These are phyloP conservation scores for Cladosporium sp. DNA, from an alignment of 2,329 filamentous ascomycete genomes.

Conservation along the genomic window DNA sequence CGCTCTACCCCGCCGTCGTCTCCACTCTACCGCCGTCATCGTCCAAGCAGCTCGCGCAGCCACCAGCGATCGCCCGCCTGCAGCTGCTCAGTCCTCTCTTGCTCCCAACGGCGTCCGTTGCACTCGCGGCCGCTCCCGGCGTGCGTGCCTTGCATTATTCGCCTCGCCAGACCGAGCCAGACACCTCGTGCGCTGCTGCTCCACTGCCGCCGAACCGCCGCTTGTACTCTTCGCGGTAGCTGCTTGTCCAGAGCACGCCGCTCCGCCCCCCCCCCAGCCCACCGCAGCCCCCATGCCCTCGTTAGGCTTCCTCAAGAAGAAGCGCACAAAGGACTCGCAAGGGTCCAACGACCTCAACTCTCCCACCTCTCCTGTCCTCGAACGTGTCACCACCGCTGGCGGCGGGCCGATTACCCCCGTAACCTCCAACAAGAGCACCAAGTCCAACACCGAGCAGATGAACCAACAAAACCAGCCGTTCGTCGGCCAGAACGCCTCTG, in stretches of 20 bases:
- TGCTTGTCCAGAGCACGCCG: slow-evolving; percentile 22
- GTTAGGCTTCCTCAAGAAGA: slow-evolving; percentile 97
- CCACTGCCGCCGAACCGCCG: slow-evolving; percentile 18
- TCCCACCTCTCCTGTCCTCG: slow-evolving; percentile 64
- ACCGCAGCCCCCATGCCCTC: slow-evolving; percentile 70
- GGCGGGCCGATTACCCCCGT: slow-evolving; percentile 48
- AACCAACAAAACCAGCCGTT: slow-evolving; percentile 33
- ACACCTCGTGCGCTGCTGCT: slow-evolving; percentile 6
- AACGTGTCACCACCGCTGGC: slow-evolving; percentile 47
- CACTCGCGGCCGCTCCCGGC: slow-evolving; percentile 18
- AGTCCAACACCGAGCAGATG: slow-evolving; percentile 23
- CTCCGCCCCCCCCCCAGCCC: slow-evolving; percentile 21
- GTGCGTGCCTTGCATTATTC: slow-evolving; percentile 21
- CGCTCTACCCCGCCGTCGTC: slow-evolving; percentile 20
- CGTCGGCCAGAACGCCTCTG: slow-evolving; percentile 41
- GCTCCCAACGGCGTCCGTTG: slow-evolving; percentile 11
- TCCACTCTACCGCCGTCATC: slow-evolving; percentile 17
- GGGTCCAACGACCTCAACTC: slow-evolving; percentile 61
- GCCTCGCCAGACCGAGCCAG: slow-evolving; percentile 12
- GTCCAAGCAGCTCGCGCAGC: slow-evolving; percentile 1
- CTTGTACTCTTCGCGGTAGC: slow-evolving; percentile 13
- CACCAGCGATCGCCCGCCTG: slow-evolving; percentile 13
- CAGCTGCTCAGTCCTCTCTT: slow-evolving; percentile 7
- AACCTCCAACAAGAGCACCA: slow-evolving; percentile 44
- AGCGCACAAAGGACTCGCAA: slow-evolving; percentile 87